A percentile compares a stretch with the other conserved stretches of the same genome.
phyloP scores from a whole-genome alignment of 2,329 filamentous ascomycete genomes.

The Fusarium domesticum region DNA sequence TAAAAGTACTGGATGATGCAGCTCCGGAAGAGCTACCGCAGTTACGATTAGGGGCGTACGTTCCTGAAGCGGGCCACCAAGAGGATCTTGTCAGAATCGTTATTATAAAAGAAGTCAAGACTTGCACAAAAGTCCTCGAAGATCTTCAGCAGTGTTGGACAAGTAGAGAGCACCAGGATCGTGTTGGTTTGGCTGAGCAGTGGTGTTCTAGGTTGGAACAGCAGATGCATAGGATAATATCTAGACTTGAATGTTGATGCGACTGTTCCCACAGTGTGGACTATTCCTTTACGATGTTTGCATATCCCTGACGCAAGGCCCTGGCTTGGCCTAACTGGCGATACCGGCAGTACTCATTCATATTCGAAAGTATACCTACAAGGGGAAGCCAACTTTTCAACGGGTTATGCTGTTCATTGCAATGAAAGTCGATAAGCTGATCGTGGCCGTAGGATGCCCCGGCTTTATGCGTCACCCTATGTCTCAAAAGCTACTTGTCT shows the following conservation, averaged over 20 bases:
- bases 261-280: too few relatives aligned
- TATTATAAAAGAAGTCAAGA: background rate
- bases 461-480: too few relatives aligned
- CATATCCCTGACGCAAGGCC: too few relatives aligned
- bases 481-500: too few relatives aligned
- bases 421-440: too few relatives aligned
- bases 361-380: too few relatives aligned
- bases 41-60: constrained; percentile 3
- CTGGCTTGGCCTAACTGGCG: too few relatives aligned
- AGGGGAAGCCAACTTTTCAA: too few relatives aligned
- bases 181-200: background rate
- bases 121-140: background rate
- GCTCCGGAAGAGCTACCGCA: background rate
- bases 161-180: background rate
- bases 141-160: background rate
- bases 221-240: background rate
- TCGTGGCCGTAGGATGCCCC: too few relatives aligned
- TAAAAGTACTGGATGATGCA: background rate
- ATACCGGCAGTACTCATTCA: too few relatives aligned
- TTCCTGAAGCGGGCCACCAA: background rate
- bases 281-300: too few relatives aligned
- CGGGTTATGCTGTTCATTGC: too few relatives aligned
- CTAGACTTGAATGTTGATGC: background rate
- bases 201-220: background rate
- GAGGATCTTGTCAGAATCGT: background rate